Conservation (phyloP, 2,329 filamentous ascomycete genomes). For the Drechslera avenae region DNA sequence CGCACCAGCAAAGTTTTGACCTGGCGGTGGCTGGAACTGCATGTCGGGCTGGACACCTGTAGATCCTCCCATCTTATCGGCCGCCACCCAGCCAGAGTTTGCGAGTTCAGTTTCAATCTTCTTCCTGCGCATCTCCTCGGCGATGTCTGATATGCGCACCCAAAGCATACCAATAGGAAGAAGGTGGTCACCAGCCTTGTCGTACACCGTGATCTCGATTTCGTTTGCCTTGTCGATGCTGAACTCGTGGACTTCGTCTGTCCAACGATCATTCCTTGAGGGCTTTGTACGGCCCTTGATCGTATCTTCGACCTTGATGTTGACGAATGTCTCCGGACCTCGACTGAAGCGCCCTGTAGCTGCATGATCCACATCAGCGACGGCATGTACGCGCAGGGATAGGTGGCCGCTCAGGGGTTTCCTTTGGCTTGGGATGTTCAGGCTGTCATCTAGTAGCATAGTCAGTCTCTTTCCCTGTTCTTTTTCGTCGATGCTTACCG, state of each 20-base stretch:
- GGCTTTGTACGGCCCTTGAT: conserved; percentile 86
- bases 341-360: conserved; percentile 80
- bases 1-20: conserved; percentile 46
- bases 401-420: conserved; percentile 95
- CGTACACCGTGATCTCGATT: conserved; percentile 96
- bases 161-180: conserved; percentile 94
- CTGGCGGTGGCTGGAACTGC: conserved; percentile 59
- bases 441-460: conserved; percentile 77
- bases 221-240: conserved; percentile 99
- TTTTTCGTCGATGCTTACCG: conserved; percentile 60
- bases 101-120: conserved; percentile 96
- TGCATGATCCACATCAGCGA: conserved; percentile 94
- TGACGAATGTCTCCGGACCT: conserved; percentile 92
- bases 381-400: conserved; percentile 81
- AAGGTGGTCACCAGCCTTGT: conserved; percentile 86
- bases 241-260: conserved; percentile 86
- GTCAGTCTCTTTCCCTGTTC: conserved; percentile 33
- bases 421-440: conserved; percentile 91
- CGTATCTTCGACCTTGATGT: conserved; percentile 95
- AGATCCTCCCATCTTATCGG: conserved; percentile 84
- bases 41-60: conserved; percentile 58
- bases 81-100: conserved; percentile 93
- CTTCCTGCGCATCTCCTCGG: conserved; percentile 95
- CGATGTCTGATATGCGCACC: conserved; percentile 95
- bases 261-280: conserved; percentile 87